Conservation (phyloP, 2,329 filamentous ascomycete species). For the Dothideomycetidae sp. region DNA sequence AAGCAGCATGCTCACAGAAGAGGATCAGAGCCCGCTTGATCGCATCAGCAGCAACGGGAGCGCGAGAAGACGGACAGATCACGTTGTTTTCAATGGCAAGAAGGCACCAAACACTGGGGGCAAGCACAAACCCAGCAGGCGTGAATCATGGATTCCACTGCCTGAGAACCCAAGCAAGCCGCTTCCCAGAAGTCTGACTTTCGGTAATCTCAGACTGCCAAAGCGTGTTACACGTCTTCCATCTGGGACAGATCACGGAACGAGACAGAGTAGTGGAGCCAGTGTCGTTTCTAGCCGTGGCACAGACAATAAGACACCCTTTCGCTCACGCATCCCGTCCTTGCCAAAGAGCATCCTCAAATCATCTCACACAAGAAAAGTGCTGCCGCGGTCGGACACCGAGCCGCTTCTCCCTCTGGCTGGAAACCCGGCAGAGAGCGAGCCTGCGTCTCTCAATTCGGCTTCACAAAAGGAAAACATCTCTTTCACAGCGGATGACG, state of each 20-base stretch:
- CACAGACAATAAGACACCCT: no score
- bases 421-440: slow-evolving; percentile 1
- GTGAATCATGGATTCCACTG: slow-evolving; percentile 21
- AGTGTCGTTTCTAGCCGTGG: no score
- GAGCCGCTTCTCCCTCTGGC: slow-evolving; percentile 18
- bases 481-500: slow-evolving; percentile 13
- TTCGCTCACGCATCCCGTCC: slow-evolving; percentile 9
- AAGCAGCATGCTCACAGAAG: slow-evolving; percentile 16
- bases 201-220: slow-evolving; percentile 23
- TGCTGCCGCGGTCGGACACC: slow-evolving; percentile 20
- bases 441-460: slow-evolving; percentile 10
- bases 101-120: neutral
- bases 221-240: slow-evolving; percentile 7
- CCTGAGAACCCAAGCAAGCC: slow-evolving; percentile 21
- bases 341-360: slow-evolving; percentile 11
- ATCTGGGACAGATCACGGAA: neutral
- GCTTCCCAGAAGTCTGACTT: slow-evolving; percentile 23
- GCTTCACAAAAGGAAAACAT: slow-evolving; percentile 22
- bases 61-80: neutral
- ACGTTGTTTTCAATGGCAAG: neutral
- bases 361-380: neutral
- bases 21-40: slow-evolving; percentile 15
- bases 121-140: slow-evolving; percentile 12
- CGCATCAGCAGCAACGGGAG: slow-evolving; percentile 11
- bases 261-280: neutral